Evolutionary conservation across 495 filamentous ascomycete genomes (phyloP), one percentile per base, ranked within the genome.

Genomic region (Penicillium fimorum): DNA sequence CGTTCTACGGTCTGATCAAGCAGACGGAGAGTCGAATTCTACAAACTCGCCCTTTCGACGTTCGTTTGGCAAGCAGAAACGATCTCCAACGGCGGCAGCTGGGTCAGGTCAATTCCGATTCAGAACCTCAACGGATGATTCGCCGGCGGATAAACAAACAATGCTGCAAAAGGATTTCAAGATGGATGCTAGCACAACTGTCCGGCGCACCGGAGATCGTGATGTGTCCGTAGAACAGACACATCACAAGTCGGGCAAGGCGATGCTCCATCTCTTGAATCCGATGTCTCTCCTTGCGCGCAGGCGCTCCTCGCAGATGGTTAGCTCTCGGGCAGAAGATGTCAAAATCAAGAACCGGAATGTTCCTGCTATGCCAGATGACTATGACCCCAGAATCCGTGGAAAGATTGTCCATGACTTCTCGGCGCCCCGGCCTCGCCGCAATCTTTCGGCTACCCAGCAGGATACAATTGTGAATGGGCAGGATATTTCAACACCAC

Each of bases 331-430:
- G 6, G 74, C 65, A 67, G 84, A 75, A 60, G 82, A 70, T 64
- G 70, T 81, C 37, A 77, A 70, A 35, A 67, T 75, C 5, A 67
- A 71, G 4, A 76, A 80, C 25, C 66, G 77, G 11, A 75, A 79
- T 47, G 66, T 84, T n/a, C 82, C 85, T 5, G 72, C 79, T 4
- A 81, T 88, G 27, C 84, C 84, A 9, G 86, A 86, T 53, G 81
- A 88, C 55, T 93, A 91, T 61, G 92, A 96, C 63, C 90, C 90
- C 17, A 73, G 91, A 41, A 97, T 97, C 61, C 82, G 83, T 41
- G 92, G 92, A 27, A 93, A 86, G 10, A 81, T 85, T 32, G 83
- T 97, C 8, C 92, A 97, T 70, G 92, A 97, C 68, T 97, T 97
- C 59, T 93, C 89, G 61, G 90, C 87, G 1, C 92, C 92, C 10